Evolutionary conservation across 2,329 filamentous ascomycete genomes (phyloP), one percentile per base, ranked within the genome.

Genomic region (Nakataea oryzae): DNA sequence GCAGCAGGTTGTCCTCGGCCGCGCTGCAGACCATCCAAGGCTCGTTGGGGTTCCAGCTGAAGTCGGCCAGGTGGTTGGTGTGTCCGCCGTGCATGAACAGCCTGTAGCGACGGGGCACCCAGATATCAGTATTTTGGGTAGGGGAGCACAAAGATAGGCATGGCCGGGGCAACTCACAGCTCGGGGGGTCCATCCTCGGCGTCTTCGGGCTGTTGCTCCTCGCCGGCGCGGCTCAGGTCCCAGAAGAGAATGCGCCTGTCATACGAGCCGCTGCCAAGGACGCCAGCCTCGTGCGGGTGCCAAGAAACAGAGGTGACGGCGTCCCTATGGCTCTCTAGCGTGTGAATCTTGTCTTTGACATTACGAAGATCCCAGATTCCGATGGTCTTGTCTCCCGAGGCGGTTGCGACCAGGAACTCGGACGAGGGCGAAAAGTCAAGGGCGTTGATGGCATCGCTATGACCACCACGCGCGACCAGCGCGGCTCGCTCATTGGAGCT

Each of bases 41-140:
- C 70, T 97, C 92, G 72, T 96, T 96, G 68, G 86, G 86, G 75
- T 99, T 99, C 93, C 93, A 99, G 76, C 89, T 93, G 71, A 99
- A 99, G 75, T 99, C 96, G 47, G 91, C 92, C 65, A 99, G 86
- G 67, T 96, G 89, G 76, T 97, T 97, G 13, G 95, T 99, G 78
- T 99, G 96, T 34, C 95, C 95, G 64, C 95, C 95, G 70, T 99
- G 95, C 93, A 99, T 97, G 77, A 99, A 99, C 1, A 99, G 79
- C 58, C 90, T 92, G 14, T 24, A 1, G 6, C 5, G 3, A 3
- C 21, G 28, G 30, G 30, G 30, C 30, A 32, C 13, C 30, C 2
- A 1, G 30, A n/a, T 7, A 13, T 50, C 41, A 50, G 41, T n/a
- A n/a, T 9, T 3, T 1, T 4, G 34, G 59, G 21, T 4, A 60